Conservation (phyloP, 2,329 filamentous ascomycete species). For the Dryadomyces quercus-mongolicae region DNA sequence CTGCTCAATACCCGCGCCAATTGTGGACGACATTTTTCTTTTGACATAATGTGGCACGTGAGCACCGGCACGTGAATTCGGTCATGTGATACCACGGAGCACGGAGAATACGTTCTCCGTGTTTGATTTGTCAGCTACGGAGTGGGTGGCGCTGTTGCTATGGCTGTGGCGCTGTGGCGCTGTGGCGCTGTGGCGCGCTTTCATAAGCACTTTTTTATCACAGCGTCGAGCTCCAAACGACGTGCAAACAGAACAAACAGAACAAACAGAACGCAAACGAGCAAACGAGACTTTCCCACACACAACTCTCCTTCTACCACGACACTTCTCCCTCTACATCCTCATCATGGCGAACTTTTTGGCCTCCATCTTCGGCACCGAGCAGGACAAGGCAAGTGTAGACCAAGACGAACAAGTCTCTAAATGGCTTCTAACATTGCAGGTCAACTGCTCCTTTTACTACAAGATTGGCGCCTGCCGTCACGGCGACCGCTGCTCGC, state of each 20-base stretch:
- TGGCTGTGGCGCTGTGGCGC: not conserved
- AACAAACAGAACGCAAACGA: not conserved
- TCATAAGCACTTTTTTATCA: not conserved
- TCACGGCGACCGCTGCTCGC: slow-evolving; percentile 93
- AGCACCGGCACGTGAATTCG: too few relatives aligned
- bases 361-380: slow-evolving; percentile 97
- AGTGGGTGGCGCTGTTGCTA: not conserved
- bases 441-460: slow-evolving; percentile 98
- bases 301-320: too few relatives aligned
- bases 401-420: too few relatives aligned
- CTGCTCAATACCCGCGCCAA: too few relatives aligned
- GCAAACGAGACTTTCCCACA: too few relatives aligned
- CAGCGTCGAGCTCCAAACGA: too few relatives aligned
- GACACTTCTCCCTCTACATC: not conserved
- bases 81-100: not conserved
- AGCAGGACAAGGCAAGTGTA: slow-evolving; percentile 71
- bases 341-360: slow-evolving; percentile 85
- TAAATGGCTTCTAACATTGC: too few relatives aligned
- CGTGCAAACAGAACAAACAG: too few relatives aligned
- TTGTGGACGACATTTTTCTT: not conserved
- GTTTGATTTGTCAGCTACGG: not conserved
- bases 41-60: too few relatives aligned
- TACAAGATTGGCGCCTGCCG: slow-evolving; percentile 99
- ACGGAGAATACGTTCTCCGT: too few relatives aligned
- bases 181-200: not conserved